Base-by-base conservation (phyloP, 257 asterid genomes). In the Solanum habrochaites region DNA sequence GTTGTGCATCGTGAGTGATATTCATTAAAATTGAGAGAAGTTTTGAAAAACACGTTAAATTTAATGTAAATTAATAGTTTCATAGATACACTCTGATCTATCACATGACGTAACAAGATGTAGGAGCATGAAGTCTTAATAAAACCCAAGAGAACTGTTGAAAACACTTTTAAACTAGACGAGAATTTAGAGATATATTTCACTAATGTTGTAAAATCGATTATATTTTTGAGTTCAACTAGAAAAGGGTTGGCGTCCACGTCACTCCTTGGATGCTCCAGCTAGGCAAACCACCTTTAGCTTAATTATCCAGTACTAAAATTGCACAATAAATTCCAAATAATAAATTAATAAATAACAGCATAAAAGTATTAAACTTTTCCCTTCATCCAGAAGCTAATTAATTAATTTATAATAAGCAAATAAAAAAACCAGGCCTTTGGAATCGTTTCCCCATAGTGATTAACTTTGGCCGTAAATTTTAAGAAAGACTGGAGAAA, bases 131-230 rank as follows among this genome's bases (percentile, higher is more conserved):
- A 1, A 5, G 8, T 47, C 20, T 47, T 47, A 5, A 5, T 47
- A 5, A 14, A 47, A 47, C 0, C 0, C 21, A 20, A 14, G 21
- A 49, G 1, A 49, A 49, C 3, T 49, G 58, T 14, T 49, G 3
- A 49, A 49, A 49, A 14, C 3, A 49, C 1, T 5, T 1, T 49
- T 14, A 49, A 49, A 49, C 21, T 49, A 5, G 20, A 49, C 3
- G 8, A 49, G 21, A 49, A 49, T 49, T 49, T 15, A 49, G 0
- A 7, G 1, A 7, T 49, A 18, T 14, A 49, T 49, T 49, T 49
- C 1, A 49, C 0, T 49, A 0, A 49, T 49, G 0, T 49, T 14
- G 1, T 1, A 49, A 49, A 49, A 5, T 47, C 0, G 0, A 49
- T 3, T 0, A 0, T 47, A 47, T 47, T 0, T 47, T 47, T 47